These are phyloP conservation scores for Phaeosphaeriaceae sp. DNA, from an alignment of 2,329 filamentous ascomycete genomes.

Conservation along the genomic window DNA sequence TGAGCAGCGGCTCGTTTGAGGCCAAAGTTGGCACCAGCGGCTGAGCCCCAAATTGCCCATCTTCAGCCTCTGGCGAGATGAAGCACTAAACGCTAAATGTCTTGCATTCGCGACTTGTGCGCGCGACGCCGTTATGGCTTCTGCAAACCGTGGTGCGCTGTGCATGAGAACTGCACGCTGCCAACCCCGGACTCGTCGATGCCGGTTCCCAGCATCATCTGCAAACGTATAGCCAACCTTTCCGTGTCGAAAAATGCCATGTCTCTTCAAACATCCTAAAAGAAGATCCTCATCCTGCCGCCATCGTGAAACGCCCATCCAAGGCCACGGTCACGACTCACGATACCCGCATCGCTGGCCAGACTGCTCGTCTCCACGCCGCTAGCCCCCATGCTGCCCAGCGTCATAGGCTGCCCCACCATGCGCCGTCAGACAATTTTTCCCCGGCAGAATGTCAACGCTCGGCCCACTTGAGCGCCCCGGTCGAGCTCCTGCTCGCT, in stretches of 20 bases:
- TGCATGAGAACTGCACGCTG: neutral
- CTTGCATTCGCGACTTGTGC: neutral
- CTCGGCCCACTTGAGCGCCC: conserved; percentile 22
- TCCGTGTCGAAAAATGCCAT: conserved; percentile 1
- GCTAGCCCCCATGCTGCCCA: conserved; percentile 29
- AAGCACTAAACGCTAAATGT: neutral
- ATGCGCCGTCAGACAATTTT: conserved; percentile 28
- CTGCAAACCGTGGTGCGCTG: neutral
- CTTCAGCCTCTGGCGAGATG: conserved; percentile 16
- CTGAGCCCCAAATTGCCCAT: conserved; percentile 25
- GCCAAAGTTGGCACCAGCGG: conserved; percentile 10
- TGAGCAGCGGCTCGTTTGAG: conserved; percentile 9
- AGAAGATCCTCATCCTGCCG: conserved; percentile 10
- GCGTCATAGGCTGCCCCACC: conserved; percentile 30
- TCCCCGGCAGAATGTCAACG: conserved; percentile 33
- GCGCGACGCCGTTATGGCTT: neutral
- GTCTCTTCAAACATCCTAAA: neutral
- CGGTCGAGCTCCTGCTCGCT: conserved; percentile 7
- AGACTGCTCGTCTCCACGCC: conserved; percentile 19
- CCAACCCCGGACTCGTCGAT: neutral
- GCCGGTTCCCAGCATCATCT: neutral
- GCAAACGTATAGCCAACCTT: neutral
- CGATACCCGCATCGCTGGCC: conserved; percentile 19
- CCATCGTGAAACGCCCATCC: conserved; percentile 26
- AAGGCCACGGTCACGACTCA: conserved; percentile 10